These are phyloP conservation scores for Yarrowia osloensis DNA, from an alignment of 805 yeast genomes.

Conservation along the genomic window DNA sequence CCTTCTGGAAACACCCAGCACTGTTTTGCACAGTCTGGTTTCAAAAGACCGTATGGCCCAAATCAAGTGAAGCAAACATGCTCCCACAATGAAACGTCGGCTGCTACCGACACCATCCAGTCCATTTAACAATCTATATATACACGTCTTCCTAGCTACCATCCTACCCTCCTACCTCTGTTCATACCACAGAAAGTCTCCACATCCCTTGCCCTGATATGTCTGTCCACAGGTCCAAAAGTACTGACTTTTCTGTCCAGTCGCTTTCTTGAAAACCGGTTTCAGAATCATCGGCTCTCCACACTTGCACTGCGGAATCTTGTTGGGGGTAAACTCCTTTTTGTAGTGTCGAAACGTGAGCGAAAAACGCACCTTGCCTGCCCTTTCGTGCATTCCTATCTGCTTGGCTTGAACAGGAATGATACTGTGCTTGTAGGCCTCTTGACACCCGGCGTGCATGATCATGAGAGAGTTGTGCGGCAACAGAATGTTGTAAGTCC, in stretches of 20 bases:
- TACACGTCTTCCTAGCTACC: no score
- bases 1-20: no score
- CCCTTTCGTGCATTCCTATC: slow-evolving; percentile 50
- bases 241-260: slow-evolving; percentile 54
- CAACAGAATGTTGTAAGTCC: slow-evolving; percentile 56
- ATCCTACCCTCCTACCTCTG: no score
- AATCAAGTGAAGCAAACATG: no score
- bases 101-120: no score
- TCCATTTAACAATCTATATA: no score
- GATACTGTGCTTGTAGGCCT: slow-evolving; percentile 67
- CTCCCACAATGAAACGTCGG: no score
- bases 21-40: no score
- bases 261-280: slow-evolving; percentile 52
- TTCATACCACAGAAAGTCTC: slow-evolving; percentile 33
- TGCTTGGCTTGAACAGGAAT: slow-evolving; percentile 45
- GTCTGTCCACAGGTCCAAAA: slow-evolving; percentile 64
- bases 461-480: slow-evolving; percentile 70
- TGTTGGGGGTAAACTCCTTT: slow-evolving; percentile 44
- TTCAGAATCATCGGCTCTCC: slow-evolving; percentile 54
- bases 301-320: slow-evolving; percentile 49
- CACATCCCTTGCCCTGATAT: slow-evolving; percentile 39
- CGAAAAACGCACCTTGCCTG: slow-evolving; percentile 58
- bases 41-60: no score
- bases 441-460: slow-evolving; percentile 83
- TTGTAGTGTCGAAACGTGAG: slow-evolving; percentile 65